A percentile compares a stretch with the other conserved stretches of the same genome.
phyloP scores from a whole-genome alignment of 129 eudicot species.

The Flaveria ramosissima region DNA sequence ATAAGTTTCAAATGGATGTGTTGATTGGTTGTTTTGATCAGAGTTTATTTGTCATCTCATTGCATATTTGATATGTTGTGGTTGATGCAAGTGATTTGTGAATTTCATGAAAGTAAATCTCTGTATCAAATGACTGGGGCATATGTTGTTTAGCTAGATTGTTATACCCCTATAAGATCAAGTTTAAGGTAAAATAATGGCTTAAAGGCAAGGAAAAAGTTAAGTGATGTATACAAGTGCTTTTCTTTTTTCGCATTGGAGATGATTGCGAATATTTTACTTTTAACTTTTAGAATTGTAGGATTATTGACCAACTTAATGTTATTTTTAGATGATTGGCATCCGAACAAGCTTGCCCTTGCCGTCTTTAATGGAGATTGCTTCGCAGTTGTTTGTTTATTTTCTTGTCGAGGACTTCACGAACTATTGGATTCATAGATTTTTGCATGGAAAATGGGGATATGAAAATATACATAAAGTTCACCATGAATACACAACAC shows the following conservation, averaged over 20 bases:
- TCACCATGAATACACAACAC: conserved; percentile 92
- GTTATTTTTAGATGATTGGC: conserved; percentile 69
- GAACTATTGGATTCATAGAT: conserved; percentile 86
- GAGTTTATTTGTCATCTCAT: not conserved
- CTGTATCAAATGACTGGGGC: not conserved
- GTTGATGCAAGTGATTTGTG: conserved; percentile 11
- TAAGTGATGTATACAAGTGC: conserved; percentile 9
- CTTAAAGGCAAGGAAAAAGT: conserved; percentile 28
- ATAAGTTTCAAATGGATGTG: not conserved
- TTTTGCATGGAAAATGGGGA: conserved; percentile 85
- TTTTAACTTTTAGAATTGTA: conserved; percentile 31
- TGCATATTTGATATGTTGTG: not conserved
- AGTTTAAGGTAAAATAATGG: conserved; percentile 14
- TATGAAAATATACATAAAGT: conserved; percentile 86
- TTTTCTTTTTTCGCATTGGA: conserved; percentile 20
- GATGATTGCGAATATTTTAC: conserved; percentile 41
- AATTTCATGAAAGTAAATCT: conserved; percentile 18
- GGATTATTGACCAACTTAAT: conserved; percentile 33
- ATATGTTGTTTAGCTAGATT: not conserved
- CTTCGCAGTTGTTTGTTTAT: conserved; percentile 63
- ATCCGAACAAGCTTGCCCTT: conserved; percentile 79
- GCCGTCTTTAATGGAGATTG: conserved; percentile 67
- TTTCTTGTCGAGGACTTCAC: conserved; percentile 83
- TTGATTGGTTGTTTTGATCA: not conserved
- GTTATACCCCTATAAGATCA: conserved; percentile 16